These are phyloP conservation scores for Pyrenophora tritici-repentis DNA, from an alignment of 2,329 filamentous ascomycete species.

Conservation along the genomic window DNA sequence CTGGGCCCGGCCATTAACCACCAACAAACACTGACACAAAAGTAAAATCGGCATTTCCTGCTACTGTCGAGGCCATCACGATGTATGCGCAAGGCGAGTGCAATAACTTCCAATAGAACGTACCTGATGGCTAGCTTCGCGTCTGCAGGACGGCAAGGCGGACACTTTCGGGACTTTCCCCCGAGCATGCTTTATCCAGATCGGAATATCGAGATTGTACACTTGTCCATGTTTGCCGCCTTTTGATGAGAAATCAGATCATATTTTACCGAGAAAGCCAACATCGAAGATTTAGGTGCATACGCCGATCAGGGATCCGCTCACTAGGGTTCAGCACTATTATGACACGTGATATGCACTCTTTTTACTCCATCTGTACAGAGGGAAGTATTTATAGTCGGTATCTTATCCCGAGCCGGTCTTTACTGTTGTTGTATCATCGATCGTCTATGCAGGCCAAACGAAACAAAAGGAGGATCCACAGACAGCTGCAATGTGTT, in stretches of 20 bases:
- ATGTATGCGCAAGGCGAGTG: neutral
- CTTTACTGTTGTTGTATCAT: neutral
- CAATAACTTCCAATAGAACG: neutral
- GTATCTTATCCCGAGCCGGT: neutral
- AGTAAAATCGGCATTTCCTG: neutral
- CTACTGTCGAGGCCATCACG: neutral
- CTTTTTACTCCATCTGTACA: neutral
- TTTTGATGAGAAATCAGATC: neutral
- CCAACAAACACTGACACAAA: neutral
- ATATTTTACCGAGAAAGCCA: neutral
- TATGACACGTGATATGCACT: neutral
- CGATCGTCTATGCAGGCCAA: neutral
- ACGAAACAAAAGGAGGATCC: too few species aligned
- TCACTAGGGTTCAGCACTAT: neutral
- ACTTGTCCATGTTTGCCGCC: slow-evolving; percentile 1
- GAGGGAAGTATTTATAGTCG: neutral
- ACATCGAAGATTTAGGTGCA: slow-evolving; percentile 4
- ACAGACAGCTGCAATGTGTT: too few species aligned
- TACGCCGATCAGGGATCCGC: slow-evolving; percentile 3
- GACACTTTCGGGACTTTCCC: neutral
- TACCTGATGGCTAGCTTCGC: neutral
- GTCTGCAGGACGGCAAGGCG: neutral
- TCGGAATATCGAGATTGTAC: neutral
- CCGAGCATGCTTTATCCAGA: neutral
- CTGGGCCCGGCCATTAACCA: too few species aligned